A percentile compares a stretch with the other conserved stretches of the same genome.
phyloP scores from a whole-genome alignment of 139 green algal species.

The Tetraselmis striata region DNA sequence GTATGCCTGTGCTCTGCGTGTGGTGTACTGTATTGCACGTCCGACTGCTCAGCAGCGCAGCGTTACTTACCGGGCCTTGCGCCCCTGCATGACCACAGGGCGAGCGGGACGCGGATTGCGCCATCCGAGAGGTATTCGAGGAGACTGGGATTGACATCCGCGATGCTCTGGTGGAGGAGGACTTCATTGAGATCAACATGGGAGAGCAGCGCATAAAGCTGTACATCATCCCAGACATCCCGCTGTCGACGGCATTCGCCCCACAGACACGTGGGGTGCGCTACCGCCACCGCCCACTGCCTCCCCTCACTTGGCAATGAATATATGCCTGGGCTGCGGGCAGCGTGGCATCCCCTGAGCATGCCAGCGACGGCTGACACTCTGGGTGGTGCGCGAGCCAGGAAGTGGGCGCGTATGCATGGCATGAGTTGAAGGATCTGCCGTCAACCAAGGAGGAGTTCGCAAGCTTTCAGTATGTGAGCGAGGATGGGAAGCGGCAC shows the following conservation, averaged over 20 bases:
- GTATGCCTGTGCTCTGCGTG: no score
- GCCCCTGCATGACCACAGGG: no score
- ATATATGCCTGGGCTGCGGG: neutral
- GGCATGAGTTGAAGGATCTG: constrained; percentile 60
- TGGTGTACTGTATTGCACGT: no score
- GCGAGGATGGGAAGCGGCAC: constrained; percentile 51
- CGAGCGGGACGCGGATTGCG: constrained; percentile 75
- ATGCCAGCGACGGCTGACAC: no score
- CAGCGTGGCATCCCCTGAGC: neutral
- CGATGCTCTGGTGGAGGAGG: constrained; percentile 28
- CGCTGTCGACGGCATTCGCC: neutral
- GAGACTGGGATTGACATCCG: constrained; percentile 71
- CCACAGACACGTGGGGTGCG: neutral
- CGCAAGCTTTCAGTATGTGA: constrained; percentile 40
- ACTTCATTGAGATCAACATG: constrained; percentile 57
- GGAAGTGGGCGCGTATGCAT: constrained; percentile 78
- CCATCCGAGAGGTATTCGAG: constrained; percentile 79
- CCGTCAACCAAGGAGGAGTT: constrained; percentile 35
- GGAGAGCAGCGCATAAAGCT: constrained; percentile 58
- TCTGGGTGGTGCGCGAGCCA: no score
- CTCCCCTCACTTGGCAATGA: neutral
- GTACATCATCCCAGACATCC: constrained; percentile 57
- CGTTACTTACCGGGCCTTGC: no score
- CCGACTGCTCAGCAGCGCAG: no score
- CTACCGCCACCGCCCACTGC: no score